Conservation (phyloP, 768 basidiomycete species). For the Suillus subluteus region DNA sequence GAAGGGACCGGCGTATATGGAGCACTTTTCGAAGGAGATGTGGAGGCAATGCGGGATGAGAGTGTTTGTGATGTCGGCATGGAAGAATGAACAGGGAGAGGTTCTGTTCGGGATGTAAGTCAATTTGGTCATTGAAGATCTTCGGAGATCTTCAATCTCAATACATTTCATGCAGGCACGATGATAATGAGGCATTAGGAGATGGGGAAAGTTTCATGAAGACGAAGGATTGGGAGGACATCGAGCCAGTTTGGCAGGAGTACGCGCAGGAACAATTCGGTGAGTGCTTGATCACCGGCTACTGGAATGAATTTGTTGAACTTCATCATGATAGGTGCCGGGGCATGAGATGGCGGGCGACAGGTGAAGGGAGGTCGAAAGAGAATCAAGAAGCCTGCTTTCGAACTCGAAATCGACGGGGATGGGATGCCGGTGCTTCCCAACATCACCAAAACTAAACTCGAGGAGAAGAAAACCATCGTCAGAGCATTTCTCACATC, state of each 20-base stretch:
- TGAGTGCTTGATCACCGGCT: neutral
- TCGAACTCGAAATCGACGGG: neutral
- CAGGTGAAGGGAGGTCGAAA: neutral
- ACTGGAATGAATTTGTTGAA: neutral
- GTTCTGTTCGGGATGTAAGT: no score
- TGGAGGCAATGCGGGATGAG: no score
- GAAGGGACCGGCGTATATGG: no score
- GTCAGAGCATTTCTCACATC: neutral
- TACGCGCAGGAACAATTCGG: neutral
- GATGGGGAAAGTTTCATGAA: neutral
- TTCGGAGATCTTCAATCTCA: no score
- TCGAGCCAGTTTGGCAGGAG: neutral
- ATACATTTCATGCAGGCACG: no score
- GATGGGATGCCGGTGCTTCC: neutral
- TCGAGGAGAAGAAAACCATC: neutral
- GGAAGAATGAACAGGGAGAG: no score
- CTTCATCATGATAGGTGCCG: neutral
- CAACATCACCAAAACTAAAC: neutral
- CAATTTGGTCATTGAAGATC: no score
- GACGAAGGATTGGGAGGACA: neutral
- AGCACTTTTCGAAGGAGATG: no score
- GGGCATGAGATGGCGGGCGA: neutral
- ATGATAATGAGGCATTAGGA: neutral
- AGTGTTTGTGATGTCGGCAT: no score
- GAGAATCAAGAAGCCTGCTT: neutral